Evolutionary conservation across 2,329 filamentous ascomycete genomes (phyloP).

Genomic region (Talaromyces sp.): DNA sequence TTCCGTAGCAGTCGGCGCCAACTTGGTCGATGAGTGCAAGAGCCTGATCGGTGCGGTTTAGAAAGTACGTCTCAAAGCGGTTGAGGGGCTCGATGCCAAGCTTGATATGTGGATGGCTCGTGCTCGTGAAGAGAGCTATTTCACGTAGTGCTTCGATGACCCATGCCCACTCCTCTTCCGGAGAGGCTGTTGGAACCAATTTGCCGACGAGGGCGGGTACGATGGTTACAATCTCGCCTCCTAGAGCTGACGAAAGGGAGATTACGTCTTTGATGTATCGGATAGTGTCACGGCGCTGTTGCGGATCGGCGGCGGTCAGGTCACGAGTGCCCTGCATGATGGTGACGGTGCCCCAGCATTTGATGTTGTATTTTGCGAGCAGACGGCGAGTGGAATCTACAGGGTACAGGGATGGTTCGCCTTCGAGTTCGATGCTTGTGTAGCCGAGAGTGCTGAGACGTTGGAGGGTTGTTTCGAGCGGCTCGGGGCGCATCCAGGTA

Average conservation of each 20-base stretch:
- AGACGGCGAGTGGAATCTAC: neutral
- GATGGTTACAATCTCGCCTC: constrained; percentile 9
- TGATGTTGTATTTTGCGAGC: constrained; percentile 12
- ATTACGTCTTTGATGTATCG: constrained; percentile 14
- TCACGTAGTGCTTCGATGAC: constrained; percentile 10
- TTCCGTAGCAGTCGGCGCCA: neutral
- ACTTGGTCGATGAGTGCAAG: constrained; percentile 9
- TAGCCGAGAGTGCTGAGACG: constrained; percentile 14
- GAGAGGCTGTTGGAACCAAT: neutral
- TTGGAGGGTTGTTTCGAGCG: constrained; percentile 7
- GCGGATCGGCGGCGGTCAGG: neutral
- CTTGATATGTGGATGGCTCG: constrained; percentile 3
- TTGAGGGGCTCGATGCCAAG: constrained; percentile 14
- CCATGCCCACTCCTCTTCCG: constrained; percentile 11
- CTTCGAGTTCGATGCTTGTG: constrained; percentile 15
- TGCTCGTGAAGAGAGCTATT: constrained; percentile 3
- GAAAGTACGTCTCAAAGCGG: constrained; percentile 13
- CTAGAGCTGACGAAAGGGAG: constrained; percentile 8
- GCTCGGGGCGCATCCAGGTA: constrained; percentile 16
- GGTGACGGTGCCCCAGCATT: constrained; percentile 16
- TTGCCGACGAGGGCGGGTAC: constrained; percentile 11
- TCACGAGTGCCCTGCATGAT: constrained; percentile 15
- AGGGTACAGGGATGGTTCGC: constrained; percentile 10
- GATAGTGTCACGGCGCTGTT: constrained; percentile 8
- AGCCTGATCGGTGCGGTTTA: constrained; percentile 10